phyloP scores from a whole-genome alignment of 2,329 filamentous ascomycete genomes.

The Parascedosporium putredinis region DNA sequence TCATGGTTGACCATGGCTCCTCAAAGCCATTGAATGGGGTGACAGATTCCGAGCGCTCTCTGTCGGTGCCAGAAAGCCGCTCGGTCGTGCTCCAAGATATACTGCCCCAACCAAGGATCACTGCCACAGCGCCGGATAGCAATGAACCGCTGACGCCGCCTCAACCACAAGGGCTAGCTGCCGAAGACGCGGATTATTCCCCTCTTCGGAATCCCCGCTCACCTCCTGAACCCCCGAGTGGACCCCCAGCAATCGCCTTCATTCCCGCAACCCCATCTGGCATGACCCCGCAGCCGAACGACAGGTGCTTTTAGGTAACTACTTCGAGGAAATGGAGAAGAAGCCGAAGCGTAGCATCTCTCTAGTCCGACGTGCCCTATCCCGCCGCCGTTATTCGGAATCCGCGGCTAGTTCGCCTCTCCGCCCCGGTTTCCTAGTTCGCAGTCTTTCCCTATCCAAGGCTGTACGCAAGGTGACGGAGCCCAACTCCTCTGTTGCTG shows the following conservation, averaged over 20 bases:
- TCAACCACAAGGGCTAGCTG: conserved; percentile 33
- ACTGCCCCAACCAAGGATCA: conserved; percentile 21
- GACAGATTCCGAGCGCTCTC: conserved; percentile 18
- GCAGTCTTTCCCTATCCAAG: conserved; percentile 44
- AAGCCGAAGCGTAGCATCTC: conserved; percentile 37
- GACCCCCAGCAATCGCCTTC: conserved; percentile 40
- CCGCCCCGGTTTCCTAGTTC: conserved; percentile 32
- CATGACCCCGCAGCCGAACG: conserved; percentile 42
- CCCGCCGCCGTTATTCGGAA: conserved; percentile 34
- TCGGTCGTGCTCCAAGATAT: background rate
- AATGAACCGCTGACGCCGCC: conserved; percentile 39
- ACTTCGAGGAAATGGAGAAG: conserved; percentile 34
- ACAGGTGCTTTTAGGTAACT: conserved; percentile 41
- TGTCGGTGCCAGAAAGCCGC: background rate
- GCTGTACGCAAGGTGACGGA: conserved; percentile 23
- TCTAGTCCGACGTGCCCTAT: conserved; percentile 43
- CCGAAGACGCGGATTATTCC: conserved; percentile 44
- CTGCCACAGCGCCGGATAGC: conserved; percentile 27
- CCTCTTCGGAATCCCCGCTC: conserved; percentile 51
- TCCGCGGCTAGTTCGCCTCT: conserved; percentile 30
- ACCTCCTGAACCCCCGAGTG: conserved; percentile 41
- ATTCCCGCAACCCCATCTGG: conserved; percentile 54
- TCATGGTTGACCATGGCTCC: conserved; percentile 45
- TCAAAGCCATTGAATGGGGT: conserved; percentile 37
- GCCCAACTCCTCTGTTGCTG: conserved; percentile 16